phyloP scores from a whole-genome alignment of 2,329 filamentous ascomycete genomes.

The Aspergillus ochraceus region DNA sequence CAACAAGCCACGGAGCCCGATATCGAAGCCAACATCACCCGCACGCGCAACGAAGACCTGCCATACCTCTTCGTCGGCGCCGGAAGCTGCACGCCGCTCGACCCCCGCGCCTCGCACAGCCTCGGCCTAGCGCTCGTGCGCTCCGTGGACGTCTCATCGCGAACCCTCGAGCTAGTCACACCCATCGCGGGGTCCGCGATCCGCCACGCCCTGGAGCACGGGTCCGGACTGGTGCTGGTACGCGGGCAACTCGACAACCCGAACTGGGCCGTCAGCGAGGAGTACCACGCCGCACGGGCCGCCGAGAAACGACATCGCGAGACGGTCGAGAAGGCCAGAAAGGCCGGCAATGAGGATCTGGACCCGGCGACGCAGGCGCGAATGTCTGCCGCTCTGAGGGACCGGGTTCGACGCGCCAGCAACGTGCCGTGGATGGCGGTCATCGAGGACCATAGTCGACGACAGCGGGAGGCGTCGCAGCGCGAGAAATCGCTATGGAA shows the following conservation, averaged over 20 bases:
- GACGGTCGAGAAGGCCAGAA: slow-evolving; percentile 22
- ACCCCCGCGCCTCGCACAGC: slow-evolving; percentile 49
- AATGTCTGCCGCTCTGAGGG: slow-evolving; percentile 29
- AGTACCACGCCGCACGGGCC: slow-evolving; percentile 41
- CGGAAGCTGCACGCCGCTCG: slow-evolving; percentile 43
- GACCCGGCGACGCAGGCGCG: slow-evolving; percentile 16
- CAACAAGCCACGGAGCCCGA: slow-evolving; percentile 3
- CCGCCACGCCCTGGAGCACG: slow-evolving; percentile 32
- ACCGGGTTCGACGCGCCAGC: slow-evolving; percentile 37
- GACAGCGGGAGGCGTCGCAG: slow-evolving; percentile 27
- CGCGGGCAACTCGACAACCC: slow-evolving; percentile 48
- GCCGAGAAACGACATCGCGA: slow-evolving; percentile 35
- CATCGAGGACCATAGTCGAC: slow-evolving; percentile 33
- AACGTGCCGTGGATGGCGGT: slow-evolving; percentile 45
- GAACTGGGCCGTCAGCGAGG: slow-evolving; percentile 47
- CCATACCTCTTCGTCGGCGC: slow-evolving; percentile 52
- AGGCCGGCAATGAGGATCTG: slow-evolving; percentile 12
- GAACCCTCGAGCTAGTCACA: slow-evolving; percentile 50
- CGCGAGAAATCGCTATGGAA: slow-evolving; percentile 40
- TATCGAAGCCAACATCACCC: slow-evolving; percentile 31
- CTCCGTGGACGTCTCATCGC: slow-evolving; percentile 38
- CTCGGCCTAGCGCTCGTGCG: slow-evolving; percentile 53
- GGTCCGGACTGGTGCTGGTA: slow-evolving; percentile 48
- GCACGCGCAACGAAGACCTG: slow-evolving; percentile 45
- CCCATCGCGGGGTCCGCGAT: slow-evolving; percentile 42